A percentile compares a stretch with the other conserved stretches of the same genome.
phyloP scores from a whole-genome alignment of 371 early-diverging fungal species.

The Capniomyces stellatus region DNA sequence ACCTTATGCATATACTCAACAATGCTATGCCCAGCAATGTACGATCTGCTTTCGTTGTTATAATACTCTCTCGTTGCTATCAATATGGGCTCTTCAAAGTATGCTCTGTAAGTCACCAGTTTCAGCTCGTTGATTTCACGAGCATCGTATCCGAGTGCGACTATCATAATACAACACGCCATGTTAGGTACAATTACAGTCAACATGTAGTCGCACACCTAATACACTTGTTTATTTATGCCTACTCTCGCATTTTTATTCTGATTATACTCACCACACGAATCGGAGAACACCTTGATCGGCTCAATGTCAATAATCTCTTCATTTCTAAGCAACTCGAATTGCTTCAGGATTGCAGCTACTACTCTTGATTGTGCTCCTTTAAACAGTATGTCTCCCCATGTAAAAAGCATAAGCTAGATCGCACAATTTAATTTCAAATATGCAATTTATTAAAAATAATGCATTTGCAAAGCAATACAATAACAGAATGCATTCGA shows the following conservation, averaged over 20 bases:
- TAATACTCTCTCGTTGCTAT: conserved; percentile 77
- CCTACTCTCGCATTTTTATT: neutral
- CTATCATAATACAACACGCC: too few species aligned
- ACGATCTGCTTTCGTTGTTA: conserved; percentile 52
- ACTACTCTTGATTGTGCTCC: neutral
- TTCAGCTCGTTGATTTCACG: too few species aligned
- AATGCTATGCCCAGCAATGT: conserved; percentile 60
- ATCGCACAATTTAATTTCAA: neutral
- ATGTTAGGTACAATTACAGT: too few species aligned
- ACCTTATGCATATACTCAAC: conserved; percentile 90
- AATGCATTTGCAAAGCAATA: neutral
- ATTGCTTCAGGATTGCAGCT: neutral
- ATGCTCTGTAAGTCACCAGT: conserved; percentile 27
- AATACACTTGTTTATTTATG: too few species aligned
- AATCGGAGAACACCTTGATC: neutral
- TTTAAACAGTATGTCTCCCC: conserved; percentile 1
- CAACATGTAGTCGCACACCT: too few species aligned
- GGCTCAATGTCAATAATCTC: neutral
- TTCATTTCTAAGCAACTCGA: conserved; percentile 1
- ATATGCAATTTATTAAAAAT: conserved; percentile 2
- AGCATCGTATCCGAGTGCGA: too few species aligned
- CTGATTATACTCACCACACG: neutral
- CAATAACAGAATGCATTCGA: too few species aligned
- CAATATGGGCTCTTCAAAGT: conserved; percentile 39
- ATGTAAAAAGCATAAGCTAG: neutral